Evolutionary conservation across 1,139 yeast species (phyloP), one percentile per base, ranked within the genome.

Genomic region (Yamadazyma atlantica): DNA sequence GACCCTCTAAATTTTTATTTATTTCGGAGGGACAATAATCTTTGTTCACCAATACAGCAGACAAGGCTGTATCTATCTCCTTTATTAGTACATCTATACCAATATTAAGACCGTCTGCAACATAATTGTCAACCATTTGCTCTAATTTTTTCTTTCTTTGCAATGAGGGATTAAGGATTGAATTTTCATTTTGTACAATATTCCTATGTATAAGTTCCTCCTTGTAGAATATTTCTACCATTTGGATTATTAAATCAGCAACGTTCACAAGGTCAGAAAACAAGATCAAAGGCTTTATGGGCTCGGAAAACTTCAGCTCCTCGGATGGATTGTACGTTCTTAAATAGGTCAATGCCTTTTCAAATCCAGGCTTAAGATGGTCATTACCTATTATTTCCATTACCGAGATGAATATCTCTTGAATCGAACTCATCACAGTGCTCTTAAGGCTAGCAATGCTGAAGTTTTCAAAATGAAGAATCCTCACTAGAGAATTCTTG

Each of bases 241-340:
- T 88, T 57, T 90, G 97, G 53, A 88, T 85, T 22, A 92, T 87
- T 44, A 90, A 66, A 57, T 92, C 98, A 6, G 96, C 97, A 49
- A 88, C 82, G 51, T 90, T 92, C 31, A 92, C 94, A 44, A 92
- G 69, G 55, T 90, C 97, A 14, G 94, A 85, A 54, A 92, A 92
- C 38, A 86, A 77, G 0, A 86, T 85, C 36, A 92, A 69, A 0
- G 98, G 97, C 48, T 85, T 94, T 9, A 86, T 85, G 19, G 73
- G 71, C 24, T 50, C 50, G 3, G 35, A 29, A 26, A 46, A 51
- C 23, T 39, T 42, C 21, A 38, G 43, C 7, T 41, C 34, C 13
- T 44, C 47, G 1, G 42, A 34, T 0, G 95, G 90, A 44, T 85
- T 82, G 53, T 88, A 92, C 28, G 78, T 75, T 40, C 80, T 74